Conservation (phyloP, 2,329 filamentous ascomycete species). For the Cercospora sp. region DNA sequence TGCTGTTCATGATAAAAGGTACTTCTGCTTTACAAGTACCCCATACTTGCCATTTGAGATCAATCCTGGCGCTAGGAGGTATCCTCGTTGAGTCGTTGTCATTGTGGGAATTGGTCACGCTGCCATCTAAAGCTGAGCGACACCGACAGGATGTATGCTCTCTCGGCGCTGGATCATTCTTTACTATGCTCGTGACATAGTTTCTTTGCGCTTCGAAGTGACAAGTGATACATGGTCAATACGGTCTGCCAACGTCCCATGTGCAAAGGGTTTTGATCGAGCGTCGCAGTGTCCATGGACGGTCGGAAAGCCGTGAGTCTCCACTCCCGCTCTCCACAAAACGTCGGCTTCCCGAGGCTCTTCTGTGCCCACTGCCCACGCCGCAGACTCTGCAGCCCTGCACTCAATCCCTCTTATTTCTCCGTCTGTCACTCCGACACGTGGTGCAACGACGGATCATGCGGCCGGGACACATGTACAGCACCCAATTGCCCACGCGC, state of each 20-base stretch:
- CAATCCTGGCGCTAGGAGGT: not conserved
- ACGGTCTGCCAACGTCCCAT: not conserved
- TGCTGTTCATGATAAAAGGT: not conserved
- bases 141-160: not conserved
- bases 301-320: not conserved
- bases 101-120: not conserved
- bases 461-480: constrained; percentile 2
- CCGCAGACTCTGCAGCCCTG: not conserved
- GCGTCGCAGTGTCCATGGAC: not conserved
- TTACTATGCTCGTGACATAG: not conserved
- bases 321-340: not conserved
- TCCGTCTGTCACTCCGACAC: not conserved
- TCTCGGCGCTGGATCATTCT: not conserved
- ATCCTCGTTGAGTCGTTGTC: not conserved
- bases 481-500: not conserved
- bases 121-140: not conserved
- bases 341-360: not conserved
- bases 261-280: not conserved
- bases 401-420: not conserved
- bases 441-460: not conserved
- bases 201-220: not conserved
- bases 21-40: not conserved
- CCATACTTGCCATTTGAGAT: not conserved
- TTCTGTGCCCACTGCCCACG: not conserved
- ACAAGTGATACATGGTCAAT: not conserved